A percentile compares a stretch with the other conserved stretches of the same genome.
Conservation (phyloP, 345 rosid species). For the Hibiscus tridactylites region DNA sequence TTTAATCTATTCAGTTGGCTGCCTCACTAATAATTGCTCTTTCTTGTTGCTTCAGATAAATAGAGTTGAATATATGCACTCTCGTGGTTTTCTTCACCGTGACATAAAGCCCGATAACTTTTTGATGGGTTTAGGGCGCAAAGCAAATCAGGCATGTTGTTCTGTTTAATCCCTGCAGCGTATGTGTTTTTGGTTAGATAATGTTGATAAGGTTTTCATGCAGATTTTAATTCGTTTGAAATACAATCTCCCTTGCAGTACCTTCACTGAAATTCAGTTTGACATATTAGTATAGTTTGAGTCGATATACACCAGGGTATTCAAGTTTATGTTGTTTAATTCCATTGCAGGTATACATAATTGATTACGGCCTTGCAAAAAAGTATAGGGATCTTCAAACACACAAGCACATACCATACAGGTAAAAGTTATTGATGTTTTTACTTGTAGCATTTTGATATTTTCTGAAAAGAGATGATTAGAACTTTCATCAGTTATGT, state of each 20-base stretch:
- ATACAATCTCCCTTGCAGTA: neutral
- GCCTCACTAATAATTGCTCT: neutral
- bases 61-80: slow-evolving; percentile 85
- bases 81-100: slow-evolving; percentile 84
- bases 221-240: neutral
- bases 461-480: neutral
- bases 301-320: too few species aligned
- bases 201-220: neutral
- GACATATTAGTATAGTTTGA: too few species aligned
- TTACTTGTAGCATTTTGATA: neutral
- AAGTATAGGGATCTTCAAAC: slow-evolving; percentile 84
- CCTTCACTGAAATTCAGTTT: neutral
- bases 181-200: neutral
- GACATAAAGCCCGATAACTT: slow-evolving; percentile 93
- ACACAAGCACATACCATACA: slow-evolving; percentile 83
- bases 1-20: neutral
- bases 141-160: slow-evolving; percentile 70
- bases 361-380: slow-evolving; percentile 87
- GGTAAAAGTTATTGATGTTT: slow-evolving; percentile 19
- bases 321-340: neutral
- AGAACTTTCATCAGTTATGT: neutral
- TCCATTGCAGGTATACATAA: slow-evolving; percentile 50
- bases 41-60: slow-evolving; percentile 40
- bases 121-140: slow-evolving; percentile 89
- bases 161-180: neutral